Conservation (phyloP, 1,284 basidiomycete genomes). For the Vanrija sp. region DNA sequence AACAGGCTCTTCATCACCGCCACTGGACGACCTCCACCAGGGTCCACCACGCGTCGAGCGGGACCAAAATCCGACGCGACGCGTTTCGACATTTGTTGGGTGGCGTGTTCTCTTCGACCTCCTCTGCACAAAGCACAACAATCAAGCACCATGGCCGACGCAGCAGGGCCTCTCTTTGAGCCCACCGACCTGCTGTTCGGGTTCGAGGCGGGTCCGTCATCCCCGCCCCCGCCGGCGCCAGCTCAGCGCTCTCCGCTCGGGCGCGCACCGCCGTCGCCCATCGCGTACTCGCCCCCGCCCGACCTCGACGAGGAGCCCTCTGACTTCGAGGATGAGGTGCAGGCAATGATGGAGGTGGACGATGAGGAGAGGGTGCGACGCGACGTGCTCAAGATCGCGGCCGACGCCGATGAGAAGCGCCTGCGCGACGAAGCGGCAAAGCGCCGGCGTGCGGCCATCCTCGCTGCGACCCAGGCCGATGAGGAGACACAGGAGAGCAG, state of each 20-base stretch:
- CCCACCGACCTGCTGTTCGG: neutral
- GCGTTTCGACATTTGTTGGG: neutral
- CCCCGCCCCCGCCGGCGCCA: neutral
- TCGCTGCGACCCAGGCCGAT: neutral
- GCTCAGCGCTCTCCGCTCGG: neutral
- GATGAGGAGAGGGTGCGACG: neutral
- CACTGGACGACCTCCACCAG: no score
- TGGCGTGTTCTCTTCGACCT: neutral
- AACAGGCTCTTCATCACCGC: no score
- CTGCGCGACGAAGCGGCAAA: neutral
- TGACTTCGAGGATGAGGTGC: constrained; percentile 27
- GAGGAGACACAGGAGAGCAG: neutral
- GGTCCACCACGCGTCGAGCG: no score
- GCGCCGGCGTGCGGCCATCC: constrained; percentile 3
- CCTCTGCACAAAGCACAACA: neutral
- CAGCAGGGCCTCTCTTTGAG: neutral
- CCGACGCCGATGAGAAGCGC: constrained; percentile 1
- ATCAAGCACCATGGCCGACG: neutral
- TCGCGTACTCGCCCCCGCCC: constrained; percentile 19
- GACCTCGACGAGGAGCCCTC: constrained; percentile 24
- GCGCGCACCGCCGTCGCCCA: neutral
- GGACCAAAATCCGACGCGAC: neutral
- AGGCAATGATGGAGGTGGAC: constrained; percentile 19
- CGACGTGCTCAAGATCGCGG: neutral
- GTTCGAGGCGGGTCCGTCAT: neutral